These are phyloP conservation scores for Penicillium sp. DNA, from an alignment of 2,329 filamentous ascomycete genomes.

Conservation along the genomic window DNA sequence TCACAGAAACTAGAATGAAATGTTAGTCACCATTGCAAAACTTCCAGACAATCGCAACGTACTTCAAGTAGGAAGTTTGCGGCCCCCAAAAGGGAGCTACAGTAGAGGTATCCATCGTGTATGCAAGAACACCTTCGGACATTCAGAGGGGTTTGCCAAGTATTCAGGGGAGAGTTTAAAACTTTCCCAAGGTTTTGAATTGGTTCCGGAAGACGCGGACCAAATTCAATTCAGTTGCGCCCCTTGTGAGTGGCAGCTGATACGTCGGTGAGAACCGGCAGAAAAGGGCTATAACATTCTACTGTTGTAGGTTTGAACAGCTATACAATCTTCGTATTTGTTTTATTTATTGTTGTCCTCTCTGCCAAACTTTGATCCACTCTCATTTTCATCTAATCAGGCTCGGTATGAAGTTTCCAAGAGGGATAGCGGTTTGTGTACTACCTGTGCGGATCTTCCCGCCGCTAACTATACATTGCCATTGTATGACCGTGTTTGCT, in stretches of 20 bases:
- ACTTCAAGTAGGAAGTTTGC: constrained; percentile 31
- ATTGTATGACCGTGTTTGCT: too few species aligned
- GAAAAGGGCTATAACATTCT: background rate
- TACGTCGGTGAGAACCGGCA: background rate
- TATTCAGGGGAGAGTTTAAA: background rate
- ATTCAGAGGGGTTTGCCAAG: background rate
- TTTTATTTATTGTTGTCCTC: too few species aligned
- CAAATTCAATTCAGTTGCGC: background rate
- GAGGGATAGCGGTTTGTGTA: too few species aligned
- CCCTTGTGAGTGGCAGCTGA: background rate
- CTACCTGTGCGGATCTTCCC: too few species aligned
- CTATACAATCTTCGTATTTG: too few species aligned
- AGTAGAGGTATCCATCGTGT: constrained; percentile 1
- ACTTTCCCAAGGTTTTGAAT: background rate
- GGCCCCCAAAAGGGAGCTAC: constrained; percentile 25
- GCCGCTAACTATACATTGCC: too few species aligned
- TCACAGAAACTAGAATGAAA: constrained; percentile 25
- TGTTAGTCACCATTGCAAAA: background rate
- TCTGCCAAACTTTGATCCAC: too few species aligned
- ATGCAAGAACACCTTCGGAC: background rate
- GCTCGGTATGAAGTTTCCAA: background rate
- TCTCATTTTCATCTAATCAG: too few species aligned
- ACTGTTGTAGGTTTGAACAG: too few species aligned
- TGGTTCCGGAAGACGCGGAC: background rate
- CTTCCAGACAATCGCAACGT: constrained; percentile 1